Evolutionary conservation across 176 grass and related monocot species (phyloP).

Genomic region (Aegilops tauschii): DNA sequence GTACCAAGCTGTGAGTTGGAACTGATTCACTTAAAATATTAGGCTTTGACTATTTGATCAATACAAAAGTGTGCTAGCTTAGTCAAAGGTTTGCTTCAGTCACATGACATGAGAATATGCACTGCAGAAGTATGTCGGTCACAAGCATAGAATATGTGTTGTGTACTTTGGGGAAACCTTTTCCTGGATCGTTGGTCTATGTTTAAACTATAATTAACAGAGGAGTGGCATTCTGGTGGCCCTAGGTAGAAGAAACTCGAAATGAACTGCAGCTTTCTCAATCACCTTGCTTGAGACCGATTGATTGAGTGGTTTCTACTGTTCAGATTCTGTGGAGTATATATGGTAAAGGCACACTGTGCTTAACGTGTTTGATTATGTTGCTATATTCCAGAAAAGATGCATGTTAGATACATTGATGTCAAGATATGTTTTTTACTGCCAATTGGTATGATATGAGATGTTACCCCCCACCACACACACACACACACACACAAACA

Average conservation of each 20-base stretch:
- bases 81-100: constrained; percentile 4
- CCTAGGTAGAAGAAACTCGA: background rate
- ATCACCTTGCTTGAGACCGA: constrained; percentile 8
- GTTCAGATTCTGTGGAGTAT: constrained; percentile 20
- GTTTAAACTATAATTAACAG: constrained; percentile 13
- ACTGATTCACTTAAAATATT: constrained; percentile 16
- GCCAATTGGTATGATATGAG: background rate
- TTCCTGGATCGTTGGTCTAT: background rate
- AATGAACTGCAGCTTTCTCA: constrained; percentile 12
- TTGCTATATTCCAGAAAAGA: constrained; percentile 20
- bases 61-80: background rate
- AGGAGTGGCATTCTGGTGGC: constrained; percentile 11
- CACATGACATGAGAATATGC: constrained; percentile 10
- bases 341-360: background rate
- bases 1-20: background rate
- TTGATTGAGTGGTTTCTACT: constrained; percentile 29
- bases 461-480: background rate
- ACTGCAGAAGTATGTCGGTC: constrained; percentile 19
- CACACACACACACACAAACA: too few species aligned
- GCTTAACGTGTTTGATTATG: background rate
- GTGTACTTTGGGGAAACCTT: background rate
- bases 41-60: background rate
- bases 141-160: background rate
- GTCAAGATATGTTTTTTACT: constrained; percentile 22
- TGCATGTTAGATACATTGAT: background rate